Percentiles rank a stretch among this genome's conserved stretches.
Conservation (phyloP, 2,329 filamentous ascomycete species). For the Colletotrichum coccodes region DNA sequence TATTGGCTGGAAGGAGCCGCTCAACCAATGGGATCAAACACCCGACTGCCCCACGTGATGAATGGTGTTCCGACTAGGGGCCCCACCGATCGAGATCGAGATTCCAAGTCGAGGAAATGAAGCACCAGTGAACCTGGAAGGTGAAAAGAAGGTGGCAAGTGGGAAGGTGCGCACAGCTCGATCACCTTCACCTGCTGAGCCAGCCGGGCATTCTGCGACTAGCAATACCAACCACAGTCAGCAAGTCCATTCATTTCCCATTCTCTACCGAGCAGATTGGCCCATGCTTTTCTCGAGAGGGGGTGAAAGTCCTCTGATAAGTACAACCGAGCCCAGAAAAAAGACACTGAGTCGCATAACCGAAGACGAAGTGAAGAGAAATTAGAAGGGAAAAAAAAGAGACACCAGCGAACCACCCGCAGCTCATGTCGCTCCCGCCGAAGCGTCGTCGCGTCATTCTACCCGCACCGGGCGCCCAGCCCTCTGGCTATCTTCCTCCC, state of each 20-base stretch:
- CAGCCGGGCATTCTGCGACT: background rate
- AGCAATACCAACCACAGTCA: background rate
- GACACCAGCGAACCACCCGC: background rate
- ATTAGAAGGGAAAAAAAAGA: background rate
- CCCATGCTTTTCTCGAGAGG: background rate
- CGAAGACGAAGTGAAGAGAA: background rate
- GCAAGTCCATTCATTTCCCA: background rate
- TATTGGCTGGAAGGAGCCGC: constrained; percentile 4
- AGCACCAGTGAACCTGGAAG: background rate
- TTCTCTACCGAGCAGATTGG: background rate
- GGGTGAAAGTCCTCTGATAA: background rate
- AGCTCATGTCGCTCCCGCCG: constrained; percentile 21
- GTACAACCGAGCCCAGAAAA: background rate
- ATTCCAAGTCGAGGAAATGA: background rate
- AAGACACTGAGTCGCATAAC: background rate
- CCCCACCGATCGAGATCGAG: constrained; percentile 18
- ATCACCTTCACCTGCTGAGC: background rate
- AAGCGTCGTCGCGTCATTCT: constrained; percentile 31
- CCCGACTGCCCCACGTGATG: background rate
- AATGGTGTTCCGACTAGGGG: background rate
- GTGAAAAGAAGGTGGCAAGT: background rate
- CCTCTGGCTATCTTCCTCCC: background rate
- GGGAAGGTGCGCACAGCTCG: background rate
- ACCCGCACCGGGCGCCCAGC: constrained; percentile 12
- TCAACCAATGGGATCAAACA: constrained; percentile 8